Conservation (phyloP, 2,329 filamentous ascomycete genomes). For the Fusarium tjaetaba region DNA sequence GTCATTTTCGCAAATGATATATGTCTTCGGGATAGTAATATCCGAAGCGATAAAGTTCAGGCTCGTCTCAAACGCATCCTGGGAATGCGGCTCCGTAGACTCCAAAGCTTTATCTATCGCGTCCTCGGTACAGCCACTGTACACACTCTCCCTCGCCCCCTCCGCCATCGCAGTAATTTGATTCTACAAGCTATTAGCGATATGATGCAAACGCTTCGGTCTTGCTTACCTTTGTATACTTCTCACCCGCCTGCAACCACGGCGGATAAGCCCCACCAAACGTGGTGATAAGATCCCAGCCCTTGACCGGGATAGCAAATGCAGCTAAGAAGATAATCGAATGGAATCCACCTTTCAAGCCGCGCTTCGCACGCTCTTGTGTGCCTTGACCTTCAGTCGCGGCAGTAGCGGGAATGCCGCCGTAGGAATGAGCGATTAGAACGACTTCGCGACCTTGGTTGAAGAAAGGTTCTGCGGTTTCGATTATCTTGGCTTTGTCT, state of each 20-base stretch:
- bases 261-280: slow-evolving; percentile 10
- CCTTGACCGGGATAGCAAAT: slow-evolving; percentile 18
- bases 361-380: background rate
- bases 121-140: background rate
- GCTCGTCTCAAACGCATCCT: slow-evolving; percentile 20
- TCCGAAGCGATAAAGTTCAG: slow-evolving; percentile 14
- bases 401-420: slow-evolving; percentile 14
- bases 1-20: slow-evolving; percentile 14
- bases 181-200: background rate
- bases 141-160: background rate
- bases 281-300: slow-evolving; percentile 19
- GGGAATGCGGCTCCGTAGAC: slow-evolving; percentile 8
- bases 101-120: background rate
- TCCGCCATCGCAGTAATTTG: background rate
- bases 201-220: rapidly evolving
- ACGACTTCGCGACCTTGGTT: background rate
- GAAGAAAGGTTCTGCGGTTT: slow-evolving; percentile 5
- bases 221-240: background rate
- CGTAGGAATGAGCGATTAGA: slow-evolving; percentile 20
- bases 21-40: slow-evolving; percentile 12
- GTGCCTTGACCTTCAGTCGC: slow-evolving; percentile 1
- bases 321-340: slow-evolving; percentile 13
- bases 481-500: slow-evolving; percentile 1
- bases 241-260: background rate
- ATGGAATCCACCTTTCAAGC: slow-evolving; percentile 4